These are phyloP conservation scores for Fusarium oxysporum DNA, from an alignment of 2,329 filamentous ascomycete genomes.

Conservation along the genomic window DNA sequence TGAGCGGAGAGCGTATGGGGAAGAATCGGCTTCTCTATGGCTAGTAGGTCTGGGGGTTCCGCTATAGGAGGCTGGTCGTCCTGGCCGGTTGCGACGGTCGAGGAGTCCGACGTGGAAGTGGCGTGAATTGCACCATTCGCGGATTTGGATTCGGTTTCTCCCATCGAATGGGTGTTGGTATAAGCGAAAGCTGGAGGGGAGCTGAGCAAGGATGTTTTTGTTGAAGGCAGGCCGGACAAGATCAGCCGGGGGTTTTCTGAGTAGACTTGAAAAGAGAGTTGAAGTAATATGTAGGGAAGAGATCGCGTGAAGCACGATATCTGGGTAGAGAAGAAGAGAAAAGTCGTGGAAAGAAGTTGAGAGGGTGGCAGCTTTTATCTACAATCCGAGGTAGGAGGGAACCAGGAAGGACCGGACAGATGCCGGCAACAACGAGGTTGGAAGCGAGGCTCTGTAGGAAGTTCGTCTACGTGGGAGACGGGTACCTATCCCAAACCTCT, in stretches of 20 bases:
- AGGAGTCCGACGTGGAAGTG: slow-evolving; percentile 54
- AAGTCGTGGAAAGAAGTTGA: slow-evolving; percentile 11
- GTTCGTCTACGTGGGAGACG: slow-evolving; percentile 6
- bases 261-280: slow-evolving; percentile 4
- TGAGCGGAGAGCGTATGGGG: slow-evolving; percentile 53
- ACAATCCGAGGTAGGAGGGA: slow-evolving; percentile 10
- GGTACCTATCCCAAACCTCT: slow-evolving; percentile 26
- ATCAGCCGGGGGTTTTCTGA: slow-evolving; percentile 21
- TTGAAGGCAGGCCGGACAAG: slow-evolving; percentile 12
- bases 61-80: slow-evolving; percentile 57
- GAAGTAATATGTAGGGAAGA: slow-evolving; percentile 18
- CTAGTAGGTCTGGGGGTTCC: slow-evolving; percentile 51
- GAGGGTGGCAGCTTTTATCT: slow-evolving; percentile 40
- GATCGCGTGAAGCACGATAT: slow-evolving; percentile 37
- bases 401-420: slow-evolving; percentile 23
- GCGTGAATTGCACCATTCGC: slow-evolving; percentile 57
- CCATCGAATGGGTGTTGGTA: slow-evolving; percentile 55
- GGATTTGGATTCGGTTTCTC: slow-evolving; percentile 53
- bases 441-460: slow-evolving; percentile 20
- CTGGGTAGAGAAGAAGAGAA: slow-evolving; percentile 33
- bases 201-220: slow-evolving; percentile 1
- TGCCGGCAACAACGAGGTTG: slow-evolving; percentile 13
- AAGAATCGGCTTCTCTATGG: slow-evolving; percentile 51
- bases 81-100: slow-evolving; percentile 48
- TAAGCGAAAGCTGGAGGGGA: slow-evolving; percentile 34